Evolutionary conservation across 148 eudicot species (phyloP).

Genomic region (Diospyros lotus): DNA sequence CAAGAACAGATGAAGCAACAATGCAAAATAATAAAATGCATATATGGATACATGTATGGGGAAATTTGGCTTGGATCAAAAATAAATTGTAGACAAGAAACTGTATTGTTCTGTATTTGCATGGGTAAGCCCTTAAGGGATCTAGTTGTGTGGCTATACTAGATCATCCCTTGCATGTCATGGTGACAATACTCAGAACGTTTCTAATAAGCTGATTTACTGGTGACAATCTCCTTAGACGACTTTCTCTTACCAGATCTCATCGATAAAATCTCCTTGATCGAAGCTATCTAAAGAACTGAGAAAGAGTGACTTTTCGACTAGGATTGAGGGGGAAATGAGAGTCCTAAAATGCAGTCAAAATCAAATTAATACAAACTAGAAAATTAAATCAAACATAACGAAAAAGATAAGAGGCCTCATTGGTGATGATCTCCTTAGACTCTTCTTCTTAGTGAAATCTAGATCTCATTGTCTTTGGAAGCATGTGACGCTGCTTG

Average conservation of each 20-base stretch:
- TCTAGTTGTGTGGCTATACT: conserved; percentile 70
- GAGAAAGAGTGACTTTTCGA: too few relatives aligned
- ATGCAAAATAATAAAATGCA: background rate
- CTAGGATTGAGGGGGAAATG: too few relatives aligned
- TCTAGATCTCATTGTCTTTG: too few relatives aligned
- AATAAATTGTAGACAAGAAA: background rate
- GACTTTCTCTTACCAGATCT: conserved; percentile 86
- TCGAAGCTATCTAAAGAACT: too few relatives aligned
- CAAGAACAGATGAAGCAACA: background rate
- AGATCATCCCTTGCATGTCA: conserved; percentile 73
- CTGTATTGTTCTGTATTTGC: conserved; percentile 67
- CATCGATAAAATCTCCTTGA: conserved; percentile 21
- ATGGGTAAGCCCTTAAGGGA: conserved; percentile 82
- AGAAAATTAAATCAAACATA: too few relatives aligned
- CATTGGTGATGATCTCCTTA: too few relatives aligned
- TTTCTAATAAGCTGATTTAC: conserved; percentile 87
- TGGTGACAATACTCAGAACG: conserved; percentile 92
- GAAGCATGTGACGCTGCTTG: too few relatives aligned
- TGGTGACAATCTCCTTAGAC: conserved; percentile 73
- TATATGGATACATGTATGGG: background rate
- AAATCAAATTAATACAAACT: too few relatives aligned
- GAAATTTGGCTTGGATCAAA: background rate
- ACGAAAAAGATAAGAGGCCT: too few relatives aligned
- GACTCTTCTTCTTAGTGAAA: too few relatives aligned
- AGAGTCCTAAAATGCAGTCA: too few relatives aligned